Conservation (phyloP, 139 green algal species). For the Chlamydomonas schloesseri region DNA sequence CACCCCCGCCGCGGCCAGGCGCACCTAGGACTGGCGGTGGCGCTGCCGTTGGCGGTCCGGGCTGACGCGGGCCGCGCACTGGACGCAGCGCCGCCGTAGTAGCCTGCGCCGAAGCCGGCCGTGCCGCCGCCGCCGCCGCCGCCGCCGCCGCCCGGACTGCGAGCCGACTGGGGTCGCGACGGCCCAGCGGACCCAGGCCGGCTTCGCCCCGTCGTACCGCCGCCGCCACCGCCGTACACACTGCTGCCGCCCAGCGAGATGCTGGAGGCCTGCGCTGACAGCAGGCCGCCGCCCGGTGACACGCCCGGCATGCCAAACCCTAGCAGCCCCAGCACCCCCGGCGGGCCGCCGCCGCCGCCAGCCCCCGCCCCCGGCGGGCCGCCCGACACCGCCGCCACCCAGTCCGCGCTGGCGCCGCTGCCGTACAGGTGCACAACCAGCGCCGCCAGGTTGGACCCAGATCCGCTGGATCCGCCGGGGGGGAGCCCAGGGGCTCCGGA, state of each 20-base stretch:
- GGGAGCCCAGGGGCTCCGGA: no score
- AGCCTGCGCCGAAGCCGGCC: no score
- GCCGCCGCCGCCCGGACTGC: neutral
- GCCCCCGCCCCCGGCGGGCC: neutral
- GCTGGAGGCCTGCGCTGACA: neutral
- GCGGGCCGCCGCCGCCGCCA: neutral
- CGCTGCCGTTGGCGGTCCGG: no score
- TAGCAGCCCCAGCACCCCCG: no score
- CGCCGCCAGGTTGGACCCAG: neutral
- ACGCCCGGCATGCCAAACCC: no score
- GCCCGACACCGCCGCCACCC: neutral
- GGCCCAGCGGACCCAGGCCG: no score
- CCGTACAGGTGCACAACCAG: constrained; percentile 20
- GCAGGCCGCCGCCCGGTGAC: neutral
- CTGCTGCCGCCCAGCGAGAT: neutral
- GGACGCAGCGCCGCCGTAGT: no score
- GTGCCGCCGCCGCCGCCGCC: no score
- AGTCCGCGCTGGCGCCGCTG: neutral
- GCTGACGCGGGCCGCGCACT: neutral
- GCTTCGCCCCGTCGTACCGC: no score
- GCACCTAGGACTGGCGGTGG: neutral
- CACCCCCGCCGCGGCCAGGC: no score
- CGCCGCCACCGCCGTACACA: no score
- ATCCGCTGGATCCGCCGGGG: no score
- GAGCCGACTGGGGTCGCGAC: neutral